These are phyloP conservation scores for Perkinsus olseni DNA, from an alignment of 169 alveolate species.

Conservation along the genomic window DNA sequence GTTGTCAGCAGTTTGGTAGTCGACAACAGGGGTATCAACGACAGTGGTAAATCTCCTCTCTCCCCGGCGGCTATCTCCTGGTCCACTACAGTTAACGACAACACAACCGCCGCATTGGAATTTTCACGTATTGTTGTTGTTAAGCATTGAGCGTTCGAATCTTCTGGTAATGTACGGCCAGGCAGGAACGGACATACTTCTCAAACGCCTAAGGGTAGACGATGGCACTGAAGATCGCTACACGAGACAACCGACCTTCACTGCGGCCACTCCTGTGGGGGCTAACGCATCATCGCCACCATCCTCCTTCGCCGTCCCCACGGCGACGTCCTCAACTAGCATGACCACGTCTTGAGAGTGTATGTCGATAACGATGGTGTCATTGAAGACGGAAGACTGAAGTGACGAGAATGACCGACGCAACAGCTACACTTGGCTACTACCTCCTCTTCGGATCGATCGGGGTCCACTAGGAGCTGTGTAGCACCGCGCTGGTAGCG, in stretches of 20 bases:
- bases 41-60: too few species aligned
- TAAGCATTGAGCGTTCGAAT: not conserved
- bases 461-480: not conserved
- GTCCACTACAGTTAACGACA: not conserved
- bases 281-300: not conserved
- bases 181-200: not conserved
- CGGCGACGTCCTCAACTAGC: not conserved
- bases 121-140: too few species aligned
- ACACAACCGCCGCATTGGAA: not conserved
- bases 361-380: not conserved
- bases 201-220: not conserved
- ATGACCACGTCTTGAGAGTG: not conserved
- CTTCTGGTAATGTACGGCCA: not conserved
- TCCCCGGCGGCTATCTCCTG: too few species aligned
- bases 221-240: not conserved
- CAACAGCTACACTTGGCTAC: not conserved
- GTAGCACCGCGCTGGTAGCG: not conserved
- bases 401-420: not conserved
- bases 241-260: not conserved
- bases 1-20: too few species aligned
- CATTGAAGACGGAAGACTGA: not conserved
- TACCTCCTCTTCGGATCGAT: not conserved
- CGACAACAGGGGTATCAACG: too few species aligned
- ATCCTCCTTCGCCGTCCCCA: not conserved
- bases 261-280: not conserved